Evolutionary conservation across 495 filamentous ascomycete species (phyloP), one percentile per base, ranked within the genome.

Genomic region (Lepraria neglecta): DNA sequence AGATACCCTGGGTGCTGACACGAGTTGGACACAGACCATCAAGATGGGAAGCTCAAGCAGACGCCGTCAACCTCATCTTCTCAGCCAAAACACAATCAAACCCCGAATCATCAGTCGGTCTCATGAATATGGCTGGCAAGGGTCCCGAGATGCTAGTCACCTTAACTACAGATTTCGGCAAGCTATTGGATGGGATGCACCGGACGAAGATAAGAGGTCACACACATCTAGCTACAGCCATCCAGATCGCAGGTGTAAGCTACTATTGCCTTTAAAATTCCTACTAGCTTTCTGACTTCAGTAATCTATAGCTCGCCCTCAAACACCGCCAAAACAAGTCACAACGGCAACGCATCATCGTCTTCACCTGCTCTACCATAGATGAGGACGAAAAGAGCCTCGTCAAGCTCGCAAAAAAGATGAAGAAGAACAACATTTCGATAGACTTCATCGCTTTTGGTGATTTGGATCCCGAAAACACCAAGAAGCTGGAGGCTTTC

Each of bases 61-160:
- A 99, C 75, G 91, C 92, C 51, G 90, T 95, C 68, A 91, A 88
- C 71, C 87, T 97, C 73, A 87, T 97, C 71, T 97, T 96, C 78
- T 88, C 87, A 65, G 87, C 87, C 68, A 95, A 97, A 75, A 95
- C 92, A 65, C 85, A 90, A 76, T 88, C 83, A 72, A 95, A 99
- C 74, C 88, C 94, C 27, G 94, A 99, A 76, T 96, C 91, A 14
- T 92, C 91, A 27, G 95, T 97, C 58, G 94, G 94, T 62, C 80
- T 99, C 54, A 96, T 99, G 91, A 96, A 89, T 74, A 97, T 97
- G 92, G 94, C 90, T 61, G 94, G 94, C 67, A 92, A 92, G 69
- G 91, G 91, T 14, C 94, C 94, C 46, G 95, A 99, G 76, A 91
- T 97, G 60, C 81, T 97, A 44, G 92, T 94, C 30, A 99, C 95